Base-by-base conservation (phyloP, 306 rosid genomes). In the Aeschynomene evenia region DNA sequence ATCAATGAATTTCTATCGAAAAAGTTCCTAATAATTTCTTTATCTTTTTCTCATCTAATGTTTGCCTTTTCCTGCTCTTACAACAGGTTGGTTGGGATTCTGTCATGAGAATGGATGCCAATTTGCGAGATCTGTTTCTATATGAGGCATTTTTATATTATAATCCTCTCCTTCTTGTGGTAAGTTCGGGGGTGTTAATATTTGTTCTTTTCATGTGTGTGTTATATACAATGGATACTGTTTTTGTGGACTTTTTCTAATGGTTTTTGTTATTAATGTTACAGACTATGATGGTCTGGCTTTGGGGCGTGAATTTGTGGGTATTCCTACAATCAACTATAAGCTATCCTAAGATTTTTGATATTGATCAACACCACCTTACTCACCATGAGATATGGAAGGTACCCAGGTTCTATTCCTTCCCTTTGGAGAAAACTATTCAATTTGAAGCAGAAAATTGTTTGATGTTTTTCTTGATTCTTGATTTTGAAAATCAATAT, bases 261-360 rank as follows among this genome's bases (percentile, higher is more conserved):
- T 67, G 51, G 20, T 24, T 66, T 56, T 63, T 63, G 58, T 77
- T 83, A 76, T 65, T 20, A 39, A 54, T 59, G 18, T 60, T 78
- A 78, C 89, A 91, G 99, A 94, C 99, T 81, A 72, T 94, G 90
- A 83, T 87, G 83, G 95, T 94, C 77, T 94, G 99, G 99, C 90
- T 94, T 65, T 94, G 99, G 99, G 99, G 99, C 68, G 79, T 83
- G 49, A 94, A 87, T 77, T 84, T 94, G 70, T 94, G 99, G 99
- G 72, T 84, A 67, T 94, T 94, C 68, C 82, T 86, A 51, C 96
- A 84, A 73, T 82, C 91, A 33, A 89, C 15, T 40, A 80, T 85
- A 55, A 83, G 80, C 85, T 89, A 88, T 83, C 72, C 92, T n/a
- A 94, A 89, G 83, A 48, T 95, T 63, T 95, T 88, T 67, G 99